Base-by-base conservation (phyloP, 176 grass and related monocot species). In the Ensete glaucum region DNA sequence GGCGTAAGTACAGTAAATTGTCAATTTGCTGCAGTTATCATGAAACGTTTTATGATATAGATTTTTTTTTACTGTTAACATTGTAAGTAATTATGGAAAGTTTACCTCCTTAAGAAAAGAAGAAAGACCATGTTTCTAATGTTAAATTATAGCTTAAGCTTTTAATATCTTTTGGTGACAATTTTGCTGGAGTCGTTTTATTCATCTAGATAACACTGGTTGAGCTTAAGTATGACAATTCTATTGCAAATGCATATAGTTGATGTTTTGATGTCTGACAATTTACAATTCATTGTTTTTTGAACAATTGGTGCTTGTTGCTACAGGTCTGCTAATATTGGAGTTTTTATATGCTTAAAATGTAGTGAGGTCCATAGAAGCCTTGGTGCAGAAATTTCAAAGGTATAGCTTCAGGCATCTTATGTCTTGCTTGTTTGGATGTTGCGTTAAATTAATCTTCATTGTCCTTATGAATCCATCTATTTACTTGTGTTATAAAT, bases 331-430 rank as follows among this genome's bases (percentile, higher is more conserved):
- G 77, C 82, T 57, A 92, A 88, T 59, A 89, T 92, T 29, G 92
- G 89, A 51, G 89, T 92, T 29, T 89, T 92, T 78, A 79, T 89
- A 86, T 96, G 92, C 76, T 76, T 96, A 64, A 96, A 96, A 76
- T 96, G 92, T 73, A 84, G 82, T 76, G 85, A 85, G 3, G 81
- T 92, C 54, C 92, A 96, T 76, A 87, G 92, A 78, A 88, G 85
- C 65, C 89, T 96, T 43, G 87, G 89, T 7, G 85, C 78, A 54
- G 89, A 96, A 69, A 69, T 92, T 27, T 96, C 92, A 49, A 89
- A 92, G 89, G 92, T 96, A 83, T 51, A 50, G 4, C 19, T 73
- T 74, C n/a, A 43, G 27, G 49, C 1, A 1, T 79, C 54, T 34
- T 5, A 67, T 81, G 29, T 24, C 0, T 50, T 70, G 4, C 13